Percentiles rank a stretch among this genome's conserved stretches.
Conservation (phyloP, 768 basidiomycete species). For the Psilocybe tampanensis region DNA sequence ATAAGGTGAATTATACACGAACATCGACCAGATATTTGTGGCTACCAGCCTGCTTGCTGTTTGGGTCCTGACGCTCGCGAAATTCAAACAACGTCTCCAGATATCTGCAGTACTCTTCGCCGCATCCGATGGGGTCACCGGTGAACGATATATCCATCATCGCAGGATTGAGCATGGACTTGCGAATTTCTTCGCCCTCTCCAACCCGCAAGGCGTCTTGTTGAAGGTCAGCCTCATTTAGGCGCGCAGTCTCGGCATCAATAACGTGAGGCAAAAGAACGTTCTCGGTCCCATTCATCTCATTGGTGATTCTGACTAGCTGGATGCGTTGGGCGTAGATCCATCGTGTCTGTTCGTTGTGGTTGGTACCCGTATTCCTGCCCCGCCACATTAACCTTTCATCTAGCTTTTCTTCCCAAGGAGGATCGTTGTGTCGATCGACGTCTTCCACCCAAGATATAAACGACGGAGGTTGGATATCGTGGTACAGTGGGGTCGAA, state of each 20-base stretch:
- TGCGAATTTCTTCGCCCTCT: conserved; percentile 26
- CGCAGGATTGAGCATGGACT: conserved; percentile 38
- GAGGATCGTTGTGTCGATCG: conserved; percentile 43
- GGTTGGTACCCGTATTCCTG: conserved; percentile 66
- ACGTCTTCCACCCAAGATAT: conserved; percentile 44
- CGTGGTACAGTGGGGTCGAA: conserved; percentile 48
- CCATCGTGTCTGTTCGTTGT: conserved; percentile 43
- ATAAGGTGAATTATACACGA: conserved; percentile 9
- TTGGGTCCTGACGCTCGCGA: conserved; percentile 35
- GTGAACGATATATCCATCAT: conserved; percentile 60
- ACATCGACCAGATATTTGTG: conserved; percentile 66
- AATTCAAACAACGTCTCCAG: conserved; percentile 50
- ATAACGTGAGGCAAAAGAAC: background rate
- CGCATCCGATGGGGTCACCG: conserved; percentile 42
- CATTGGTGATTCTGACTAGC: background rate
- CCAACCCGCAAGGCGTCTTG: conserved; percentile 31
- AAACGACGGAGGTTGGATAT: conserved; percentile 47
- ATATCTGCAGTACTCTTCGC: conserved; percentile 38
- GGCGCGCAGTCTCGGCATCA: background rate
- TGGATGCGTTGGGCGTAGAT: conserved; percentile 1
- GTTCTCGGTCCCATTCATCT: background rate
- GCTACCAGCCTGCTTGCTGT: conserved; percentile 37
- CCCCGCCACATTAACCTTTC: conserved; percentile 70
- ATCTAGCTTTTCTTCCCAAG: conserved; percentile 61
- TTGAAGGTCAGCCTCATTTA: background rate